Percentiles rank a stretch among this genome's conserved stretches.
Conservation (phyloP, 202 grass and related monocot species). For the Schoenoplectus triqueter region DNA sequence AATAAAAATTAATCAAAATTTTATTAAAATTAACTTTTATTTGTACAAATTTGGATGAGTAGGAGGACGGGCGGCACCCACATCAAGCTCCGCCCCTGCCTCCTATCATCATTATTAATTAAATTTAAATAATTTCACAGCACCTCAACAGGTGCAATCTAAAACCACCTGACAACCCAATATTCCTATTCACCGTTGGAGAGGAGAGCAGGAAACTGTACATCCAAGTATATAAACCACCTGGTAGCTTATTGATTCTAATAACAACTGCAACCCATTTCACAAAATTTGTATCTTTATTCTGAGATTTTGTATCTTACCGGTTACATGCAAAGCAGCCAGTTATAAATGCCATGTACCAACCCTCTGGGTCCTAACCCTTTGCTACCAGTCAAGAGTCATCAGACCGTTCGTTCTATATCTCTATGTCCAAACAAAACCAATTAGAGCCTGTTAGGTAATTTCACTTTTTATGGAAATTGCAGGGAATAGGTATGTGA, state of each 20-base stretch:
- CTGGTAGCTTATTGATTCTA: not conserved
- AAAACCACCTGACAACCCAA: not conserved
- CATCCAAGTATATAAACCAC: not conserved
- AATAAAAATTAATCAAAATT: no score
- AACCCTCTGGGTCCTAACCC: not conserved
- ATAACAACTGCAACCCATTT: not conserved
- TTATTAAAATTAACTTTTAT: no score
- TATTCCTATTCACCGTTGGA: not conserved
- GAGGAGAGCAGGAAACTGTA: not conserved
- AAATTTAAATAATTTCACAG: not conserved
- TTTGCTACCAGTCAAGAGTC: constrained; percentile 1
- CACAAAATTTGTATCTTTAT: not conserved
- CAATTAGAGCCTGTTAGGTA: no score
- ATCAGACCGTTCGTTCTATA: not conserved
- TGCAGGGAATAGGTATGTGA: no score
- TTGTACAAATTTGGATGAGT: no score
- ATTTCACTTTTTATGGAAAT: no score
- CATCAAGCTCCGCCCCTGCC: no score
- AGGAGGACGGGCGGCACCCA: no score
- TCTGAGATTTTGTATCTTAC: not conserved
- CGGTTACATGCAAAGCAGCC: not conserved
- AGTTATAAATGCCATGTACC: constrained; percentile 20
- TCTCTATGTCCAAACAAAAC: no score
- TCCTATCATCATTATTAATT: not conserved
- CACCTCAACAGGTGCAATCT: not conserved